These are phyloP conservation scores for Trypanosoma lewisi DNA, from an alignment of 208 protist species.

Conservation along the genomic window DNA sequence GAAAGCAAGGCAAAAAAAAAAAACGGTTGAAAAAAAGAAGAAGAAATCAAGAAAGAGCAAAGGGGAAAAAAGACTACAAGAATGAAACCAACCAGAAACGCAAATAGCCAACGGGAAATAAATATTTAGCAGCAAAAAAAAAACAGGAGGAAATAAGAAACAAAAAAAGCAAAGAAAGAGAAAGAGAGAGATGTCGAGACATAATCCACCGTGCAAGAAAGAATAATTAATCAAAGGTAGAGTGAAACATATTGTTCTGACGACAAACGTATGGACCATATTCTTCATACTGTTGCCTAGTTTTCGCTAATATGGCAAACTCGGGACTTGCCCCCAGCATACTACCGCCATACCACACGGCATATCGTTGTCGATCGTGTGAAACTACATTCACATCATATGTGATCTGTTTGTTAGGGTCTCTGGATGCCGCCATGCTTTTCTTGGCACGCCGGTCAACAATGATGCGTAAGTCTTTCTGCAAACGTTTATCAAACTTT, in stretches of 20 bases:
- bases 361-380: conserved; percentile 86
- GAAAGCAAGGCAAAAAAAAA: not conserved
- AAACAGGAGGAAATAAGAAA: too few species aligned
- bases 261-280: conserved; percentile 94
- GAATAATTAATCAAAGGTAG: conserved; percentile 26
- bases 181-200: too few species aligned
- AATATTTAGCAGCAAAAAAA: too few species aligned
- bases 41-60: too few species aligned
- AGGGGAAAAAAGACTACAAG: too few species aligned
- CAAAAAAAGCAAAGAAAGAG: too few species aligned
- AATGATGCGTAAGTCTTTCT: conserved; percentile 25
- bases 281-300: conserved; percentile 97
- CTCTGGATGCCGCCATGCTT: conserved; percentile 21
- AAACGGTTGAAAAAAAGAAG: too few species aligned
- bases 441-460: conserved; percentile 30
- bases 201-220: not conserved
- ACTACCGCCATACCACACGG: conserved; percentile 96
- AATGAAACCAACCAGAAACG: too few species aligned
- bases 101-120: too few species aligned
- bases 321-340: conserved; percentile 90
- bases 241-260: conserved; percentile 39
- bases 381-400: conserved; percentile 96
- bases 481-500: conserved; percentile 81
- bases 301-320: conserved; percentile 91
- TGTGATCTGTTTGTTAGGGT: conserved; percentile 24